Evolutionary conservation across 1,284 basidiomycete species (phyloP).

Genomic region (Ceratorhiza oryzae-sativae): DNA sequence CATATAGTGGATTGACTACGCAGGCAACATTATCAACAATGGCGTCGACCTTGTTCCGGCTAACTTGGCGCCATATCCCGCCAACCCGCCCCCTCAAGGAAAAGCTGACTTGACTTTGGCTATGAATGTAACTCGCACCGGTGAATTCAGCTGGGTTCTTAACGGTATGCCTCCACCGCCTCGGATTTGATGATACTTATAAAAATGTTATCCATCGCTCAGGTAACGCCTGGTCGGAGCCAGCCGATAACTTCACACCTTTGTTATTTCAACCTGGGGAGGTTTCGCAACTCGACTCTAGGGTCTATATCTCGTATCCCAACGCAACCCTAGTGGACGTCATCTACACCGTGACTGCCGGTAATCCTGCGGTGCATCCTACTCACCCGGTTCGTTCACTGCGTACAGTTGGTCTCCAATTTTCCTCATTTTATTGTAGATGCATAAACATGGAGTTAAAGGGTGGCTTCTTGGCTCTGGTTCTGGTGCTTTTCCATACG

Average conservation of each 20-base stretch:
- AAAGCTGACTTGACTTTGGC: constrained; percentile 11
- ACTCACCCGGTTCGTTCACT: neutral
- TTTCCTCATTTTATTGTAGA: neutral
- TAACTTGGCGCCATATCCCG: constrained; percentile 28
- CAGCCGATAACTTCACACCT: constrained; percentile 5
- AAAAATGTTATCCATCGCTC: too few species aligned
- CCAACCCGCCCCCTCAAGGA: constrained; percentile 26
- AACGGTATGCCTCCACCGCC: neutral
- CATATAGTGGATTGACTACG: constrained; percentile 35
- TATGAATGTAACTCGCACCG: constrained; percentile 5
- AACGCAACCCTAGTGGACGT: constrained; percentile 34
- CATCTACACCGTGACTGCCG: constrained; percentile 28
- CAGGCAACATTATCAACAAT: constrained; percentile 37
- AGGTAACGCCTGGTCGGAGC: neutral
- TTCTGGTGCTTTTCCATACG: constrained; percentile 21
- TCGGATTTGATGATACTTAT: too few species aligned
- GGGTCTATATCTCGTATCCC: constrained; percentile 14
- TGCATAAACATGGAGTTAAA: constrained; percentile 38
- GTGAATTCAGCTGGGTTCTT: constrained; percentile 27
- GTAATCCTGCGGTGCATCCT: constrained; percentile 10
- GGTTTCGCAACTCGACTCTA: constrained; percentile 25
- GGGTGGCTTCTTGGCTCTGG: constrained; percentile 37
- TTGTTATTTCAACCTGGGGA: constrained; percentile 23
- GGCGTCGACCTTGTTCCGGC: constrained; percentile 4
- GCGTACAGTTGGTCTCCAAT: neutral